Evolutionary conservation across 371 early-diverging fungal genomes (phyloP).

Genomic region (Modicella reniformis): DNA sequence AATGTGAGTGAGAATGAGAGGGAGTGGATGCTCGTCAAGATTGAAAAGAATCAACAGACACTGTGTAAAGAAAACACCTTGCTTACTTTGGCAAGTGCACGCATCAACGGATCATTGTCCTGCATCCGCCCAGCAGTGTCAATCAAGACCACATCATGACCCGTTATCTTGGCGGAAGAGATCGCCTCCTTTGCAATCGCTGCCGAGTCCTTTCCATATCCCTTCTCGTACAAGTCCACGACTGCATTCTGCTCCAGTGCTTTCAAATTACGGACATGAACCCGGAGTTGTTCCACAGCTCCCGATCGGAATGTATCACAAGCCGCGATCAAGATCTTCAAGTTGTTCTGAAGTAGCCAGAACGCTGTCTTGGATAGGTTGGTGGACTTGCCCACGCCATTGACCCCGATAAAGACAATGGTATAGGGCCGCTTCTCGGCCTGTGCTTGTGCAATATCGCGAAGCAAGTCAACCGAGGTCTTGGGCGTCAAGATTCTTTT

Average conservation of each 20-base stretch:
- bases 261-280: constrained; percentile 91
- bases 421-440: constrained; percentile 84
- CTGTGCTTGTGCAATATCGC: constrained; percentile 85
- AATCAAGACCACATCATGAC: constrained; percentile 97
- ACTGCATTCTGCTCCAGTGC: constrained; percentile 78
- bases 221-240: constrained; percentile 96
- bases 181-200: constrained; percentile 98
- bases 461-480: constrained; percentile 95
- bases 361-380: constrained; percentile 97
- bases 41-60: background rate
- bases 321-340: constrained; percentile 95
- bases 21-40: background rate
- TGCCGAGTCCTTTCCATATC: constrained; percentile 99
- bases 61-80: background rate
- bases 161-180: constrained; percentile 69
- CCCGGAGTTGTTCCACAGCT: constrained; percentile 97
- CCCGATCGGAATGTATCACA: constrained; percentile 99
- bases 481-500: constrained; percentile 90
- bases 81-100: constrained; percentile 88
- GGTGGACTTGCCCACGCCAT: constrained; percentile 98
- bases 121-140: constrained; percentile 99
- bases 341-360: constrained; percentile 95
- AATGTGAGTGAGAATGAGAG: background rate
- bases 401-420: constrained; percentile 97
- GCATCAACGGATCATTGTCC: constrained; percentile 98